A percentile compares a stretch with the other conserved stretches of the same genome.
These are phyloP conservation scores for Tuber umbilicatum DNA, from an alignment of 495 filamentous ascomycete species.

Conservation along the genomic window DNA sequence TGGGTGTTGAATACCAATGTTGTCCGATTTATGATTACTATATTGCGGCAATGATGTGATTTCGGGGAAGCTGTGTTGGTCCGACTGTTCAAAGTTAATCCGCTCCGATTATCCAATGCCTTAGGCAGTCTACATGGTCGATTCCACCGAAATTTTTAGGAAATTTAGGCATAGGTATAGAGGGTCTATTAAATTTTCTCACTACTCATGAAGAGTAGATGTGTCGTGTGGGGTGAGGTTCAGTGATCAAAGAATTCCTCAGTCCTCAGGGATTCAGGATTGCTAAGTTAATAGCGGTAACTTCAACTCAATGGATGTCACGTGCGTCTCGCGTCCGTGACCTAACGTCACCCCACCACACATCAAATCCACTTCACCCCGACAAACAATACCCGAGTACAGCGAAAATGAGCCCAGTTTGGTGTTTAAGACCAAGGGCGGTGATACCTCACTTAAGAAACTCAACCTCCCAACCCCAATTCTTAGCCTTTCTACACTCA, in stretches of 20 bases:
- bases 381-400: constrained; percentile 1
- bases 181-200: background rate
- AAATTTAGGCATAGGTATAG: background rate
- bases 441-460: background rate
- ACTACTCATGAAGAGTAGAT: background rate
- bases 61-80: background rate
- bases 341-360: constrained; percentile 15
- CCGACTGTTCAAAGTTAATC: background rate
- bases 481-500: background rate
- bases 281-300: no score
- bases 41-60: background rate
- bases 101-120: background rate
- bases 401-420: constrained; percentile 18
- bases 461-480: background rate
- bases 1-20: constrained; percentile 6
- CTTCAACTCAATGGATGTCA: background rate
- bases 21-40: background rate
- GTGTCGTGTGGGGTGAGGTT: background rate
- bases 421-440: constrained; percentile 12
- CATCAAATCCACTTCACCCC: background rate
- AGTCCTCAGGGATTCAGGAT: background rate
- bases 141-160: background rate
- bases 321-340: constrained; percentile 17
- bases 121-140: background rate
- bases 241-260: background rate